These are phyloP conservation scores for Erysimum cheiri DNA, from an alignment of 441 rosid genomes.

Conservation along the genomic window DNA sequence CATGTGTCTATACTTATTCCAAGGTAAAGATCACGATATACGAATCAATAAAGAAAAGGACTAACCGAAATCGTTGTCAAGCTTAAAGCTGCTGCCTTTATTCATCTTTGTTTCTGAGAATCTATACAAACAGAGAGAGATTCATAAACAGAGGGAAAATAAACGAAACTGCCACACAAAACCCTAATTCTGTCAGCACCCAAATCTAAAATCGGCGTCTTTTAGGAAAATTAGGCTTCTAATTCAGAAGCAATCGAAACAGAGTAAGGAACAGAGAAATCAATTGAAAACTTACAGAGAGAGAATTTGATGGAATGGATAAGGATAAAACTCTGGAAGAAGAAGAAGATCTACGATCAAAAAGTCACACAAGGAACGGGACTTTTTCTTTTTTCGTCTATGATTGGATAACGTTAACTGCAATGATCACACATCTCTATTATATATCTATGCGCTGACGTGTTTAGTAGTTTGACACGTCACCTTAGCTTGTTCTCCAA, in stretches of 20 bases:
- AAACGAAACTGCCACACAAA: not conserved
- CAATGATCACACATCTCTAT: not conserved
- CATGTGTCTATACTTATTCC: not conserved
- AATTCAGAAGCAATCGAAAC: conserved; percentile 4
- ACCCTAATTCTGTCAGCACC: not conserved
- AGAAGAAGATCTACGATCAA: not conserved
- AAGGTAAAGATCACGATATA: not conserved
- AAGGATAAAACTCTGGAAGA: conserved; percentile 29
- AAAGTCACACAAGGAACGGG: conserved; percentile 6
- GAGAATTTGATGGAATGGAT: conserved; percentile 28
- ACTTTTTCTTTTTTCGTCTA: conserved; percentile 29
- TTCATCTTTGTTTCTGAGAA: conserved; percentile 47
- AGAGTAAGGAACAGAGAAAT: conserved; percentile 4
- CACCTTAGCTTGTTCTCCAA: conserved; percentile 44
- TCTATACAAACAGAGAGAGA: not conserved
- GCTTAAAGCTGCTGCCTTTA: conserved; percentile 70
- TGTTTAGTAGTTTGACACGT: conserved; percentile 17
- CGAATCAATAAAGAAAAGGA: conserved; percentile 5
- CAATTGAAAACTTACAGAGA: conserved; percentile 26
- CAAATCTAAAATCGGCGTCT: not conserved
- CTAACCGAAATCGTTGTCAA: conserved; percentile 76
- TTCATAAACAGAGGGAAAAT: not conserved
- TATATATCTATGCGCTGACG: not conserved
- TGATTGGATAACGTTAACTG: conserved; percentile 42
- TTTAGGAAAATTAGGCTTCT: not conserved